Evolutionary conservation across 805 yeast genomes (phyloP).

Genomic region (Starmera caribaea): DNA sequence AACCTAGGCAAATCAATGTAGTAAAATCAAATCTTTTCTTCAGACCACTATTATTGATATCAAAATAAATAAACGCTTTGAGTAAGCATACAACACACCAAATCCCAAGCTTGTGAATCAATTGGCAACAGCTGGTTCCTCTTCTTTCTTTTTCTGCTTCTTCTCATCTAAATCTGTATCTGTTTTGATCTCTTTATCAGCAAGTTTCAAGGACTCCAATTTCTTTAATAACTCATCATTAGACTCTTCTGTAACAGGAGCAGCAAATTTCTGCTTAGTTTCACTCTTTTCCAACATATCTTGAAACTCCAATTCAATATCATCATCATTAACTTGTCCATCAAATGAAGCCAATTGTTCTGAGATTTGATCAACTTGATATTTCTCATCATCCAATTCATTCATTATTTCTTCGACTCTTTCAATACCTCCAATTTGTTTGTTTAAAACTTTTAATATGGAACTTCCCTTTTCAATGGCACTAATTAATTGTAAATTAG

Average conservation of each 20-base stretch:
- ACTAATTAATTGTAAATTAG: constrained; percentile 27
- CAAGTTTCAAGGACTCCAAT: constrained; percentile 16
- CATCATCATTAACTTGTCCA: constrained; percentile 15
- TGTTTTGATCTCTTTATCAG: not conserved
- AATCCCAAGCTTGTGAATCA: too few species aligned
- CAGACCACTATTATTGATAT: too few species aligned
- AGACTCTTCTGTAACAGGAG: not conserved
- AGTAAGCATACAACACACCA: too few species aligned
- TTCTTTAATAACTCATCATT: constrained; percentile 12
- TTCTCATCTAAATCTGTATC: not conserved
- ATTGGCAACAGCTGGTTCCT: not conserved
- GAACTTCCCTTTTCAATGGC: constrained; percentile 28
- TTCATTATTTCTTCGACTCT: constrained; percentile 31
- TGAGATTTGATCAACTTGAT: constrained; percentile 29
- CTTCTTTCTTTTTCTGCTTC: not conserved
- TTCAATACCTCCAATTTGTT: constrained; percentile 33
- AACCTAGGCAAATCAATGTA: too few species aligned
- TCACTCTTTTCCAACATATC: constrained; percentile 20
- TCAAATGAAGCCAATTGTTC: constrained; percentile 22
- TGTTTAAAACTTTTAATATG: constrained; percentile 27
- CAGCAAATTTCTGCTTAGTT: not conserved
- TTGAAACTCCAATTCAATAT: constrained; percentile 29
- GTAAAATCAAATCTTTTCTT: too few species aligned
- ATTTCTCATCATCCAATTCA: constrained; percentile 27
- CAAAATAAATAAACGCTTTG: too few species aligned